A percentile compares a stretch with the other conserved stretches of the same genome.
phyloP scores from a whole-genome alignment of 202 grass and related monocot genomes.

The Setaria viridis region DNA sequence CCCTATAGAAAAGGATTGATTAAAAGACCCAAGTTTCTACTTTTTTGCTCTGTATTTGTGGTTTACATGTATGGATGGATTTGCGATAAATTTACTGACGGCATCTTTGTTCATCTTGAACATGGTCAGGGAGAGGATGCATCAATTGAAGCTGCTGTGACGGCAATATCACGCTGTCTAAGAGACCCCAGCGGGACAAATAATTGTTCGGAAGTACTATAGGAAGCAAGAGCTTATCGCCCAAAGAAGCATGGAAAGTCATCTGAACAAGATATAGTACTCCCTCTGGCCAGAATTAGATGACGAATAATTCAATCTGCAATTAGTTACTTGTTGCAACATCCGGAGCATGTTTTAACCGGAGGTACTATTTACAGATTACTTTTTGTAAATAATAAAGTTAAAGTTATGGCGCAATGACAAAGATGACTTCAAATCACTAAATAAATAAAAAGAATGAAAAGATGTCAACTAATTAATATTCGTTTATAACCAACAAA shows the following conservation, averaged over 20 bases:
- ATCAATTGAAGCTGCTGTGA: slow-evolving; percentile 89
- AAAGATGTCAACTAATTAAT: no score
- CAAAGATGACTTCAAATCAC: neutral
- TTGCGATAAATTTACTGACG: neutral
- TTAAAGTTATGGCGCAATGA: neutral
- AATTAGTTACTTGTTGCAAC: no score
- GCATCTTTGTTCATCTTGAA: slow-evolving; percentile 33
- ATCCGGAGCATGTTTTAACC: no score
- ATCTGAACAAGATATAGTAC: neutral
- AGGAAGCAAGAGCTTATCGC: neutral
- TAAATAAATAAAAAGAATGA: no score
- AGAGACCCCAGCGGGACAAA: slow-evolving; percentile 71
- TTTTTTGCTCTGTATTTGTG: neutral
- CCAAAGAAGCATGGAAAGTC: neutral
- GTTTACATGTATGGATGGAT: neutral
- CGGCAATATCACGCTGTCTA: slow-evolving; percentile 78
- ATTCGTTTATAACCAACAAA: no score
- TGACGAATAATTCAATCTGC: no score
- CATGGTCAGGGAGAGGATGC: slow-evolving; percentile 87
- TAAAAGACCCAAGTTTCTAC: neutral
- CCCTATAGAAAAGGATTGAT: neutral
- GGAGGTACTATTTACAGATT: neutral
- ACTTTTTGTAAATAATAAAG: neutral
- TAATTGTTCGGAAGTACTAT: slow-evolving; percentile 75
- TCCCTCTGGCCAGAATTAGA: no score